Conservation (phyloP, 805 yeast genomes). For the Priceomyces melissophilus region DNA sequence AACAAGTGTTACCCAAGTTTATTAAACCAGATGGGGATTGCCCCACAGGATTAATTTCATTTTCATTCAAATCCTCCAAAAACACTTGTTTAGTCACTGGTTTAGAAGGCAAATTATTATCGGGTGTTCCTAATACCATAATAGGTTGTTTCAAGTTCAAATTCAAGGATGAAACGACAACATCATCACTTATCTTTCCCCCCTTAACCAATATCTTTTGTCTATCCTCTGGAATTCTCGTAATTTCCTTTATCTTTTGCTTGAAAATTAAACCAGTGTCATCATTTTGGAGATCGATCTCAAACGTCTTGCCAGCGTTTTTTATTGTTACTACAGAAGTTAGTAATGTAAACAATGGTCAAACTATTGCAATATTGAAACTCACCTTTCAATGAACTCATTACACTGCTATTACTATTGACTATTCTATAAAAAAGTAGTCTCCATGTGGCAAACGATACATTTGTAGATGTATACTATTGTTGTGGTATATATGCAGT, state of each 20-base stretch:
- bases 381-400: slow-evolving; percentile 11
- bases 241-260: slow-evolving; percentile 62
- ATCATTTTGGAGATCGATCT: slow-evolving; percentile 42
- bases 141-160: slow-evolving; percentile 64
- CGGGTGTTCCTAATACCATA: slow-evolving; percentile 93
- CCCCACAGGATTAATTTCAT: slow-evolving; percentile 34
- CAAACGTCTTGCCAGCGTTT: slow-evolving; percentile 42
- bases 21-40: slow-evolving; percentile 62
- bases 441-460: too few species aligned
- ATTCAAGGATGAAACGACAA: slow-evolving; percentile 46
- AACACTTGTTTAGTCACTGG: slow-evolving; percentile 58
- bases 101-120: slow-evolving; percentile 49
- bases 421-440: too few species aligned
- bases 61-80: slow-evolving; percentile 62
- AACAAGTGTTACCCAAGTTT: slow-evolving; percentile 76
- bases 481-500: too few species aligned
- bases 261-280: slow-evolving; percentile 65
- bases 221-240: slow-evolving; percentile 82
- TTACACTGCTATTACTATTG: background rate
- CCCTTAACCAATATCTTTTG: slow-evolving; percentile 90
- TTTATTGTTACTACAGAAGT: slow-evolving; percentile 25
- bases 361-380: background rate
- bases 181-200: slow-evolving; percentile 78
- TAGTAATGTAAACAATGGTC: slow-evolving; percentile 1
- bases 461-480: too few species aligned